Percentiles rank a stretch among this genome's conserved stretches.
Conservation (phyloP, 306 rosid genomes). For the Cyclanthera cordifolia region DNA sequence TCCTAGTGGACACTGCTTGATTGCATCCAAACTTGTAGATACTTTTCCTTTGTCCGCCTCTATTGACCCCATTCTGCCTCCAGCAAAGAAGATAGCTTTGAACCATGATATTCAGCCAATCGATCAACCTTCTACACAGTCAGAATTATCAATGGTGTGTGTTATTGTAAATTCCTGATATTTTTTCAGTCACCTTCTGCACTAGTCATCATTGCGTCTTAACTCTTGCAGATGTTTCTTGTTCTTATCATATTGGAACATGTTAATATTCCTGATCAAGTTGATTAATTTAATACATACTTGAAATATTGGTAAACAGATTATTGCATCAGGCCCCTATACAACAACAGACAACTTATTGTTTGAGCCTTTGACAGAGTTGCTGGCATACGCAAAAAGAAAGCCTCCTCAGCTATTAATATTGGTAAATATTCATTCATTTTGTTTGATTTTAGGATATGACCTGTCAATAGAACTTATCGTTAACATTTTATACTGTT, state of each 20-base stretch:
- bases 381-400: conserved; percentile 71
- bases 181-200: not conserved
- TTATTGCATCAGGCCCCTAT: conserved; percentile 88
- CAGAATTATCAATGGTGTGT: conserved; percentile 60
- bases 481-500: conserved; percentile 17
- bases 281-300: not conserved
- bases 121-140: conserved; percentile 25
- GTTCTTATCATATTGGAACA: conserved; percentile 5
- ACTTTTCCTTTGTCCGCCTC: conserved; percentile 32
- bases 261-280: conserved; percentile 1
- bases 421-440: conserved; percentile 37
- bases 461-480: not conserved
- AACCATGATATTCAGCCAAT: conserved; percentile 38
- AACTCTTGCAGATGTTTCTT: not conserved
- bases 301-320: conserved; percentile 36
- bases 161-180: conserved; percentile 4
- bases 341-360: conserved; percentile 76
- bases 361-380: conserved; percentile 76
- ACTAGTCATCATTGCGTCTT: not conserved
- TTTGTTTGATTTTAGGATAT: conserved; percentile 1
- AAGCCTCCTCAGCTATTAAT: conserved; percentile 67
- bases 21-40: conserved; percentile 78
- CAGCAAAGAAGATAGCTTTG: conserved; percentile 63
- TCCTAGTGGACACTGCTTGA: conserved; percentile 94
- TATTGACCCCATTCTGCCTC: conserved; percentile 40